Base-by-base conservation (phyloP, 768 basidiomycete species). In the Ramaria sp. region DNA sequence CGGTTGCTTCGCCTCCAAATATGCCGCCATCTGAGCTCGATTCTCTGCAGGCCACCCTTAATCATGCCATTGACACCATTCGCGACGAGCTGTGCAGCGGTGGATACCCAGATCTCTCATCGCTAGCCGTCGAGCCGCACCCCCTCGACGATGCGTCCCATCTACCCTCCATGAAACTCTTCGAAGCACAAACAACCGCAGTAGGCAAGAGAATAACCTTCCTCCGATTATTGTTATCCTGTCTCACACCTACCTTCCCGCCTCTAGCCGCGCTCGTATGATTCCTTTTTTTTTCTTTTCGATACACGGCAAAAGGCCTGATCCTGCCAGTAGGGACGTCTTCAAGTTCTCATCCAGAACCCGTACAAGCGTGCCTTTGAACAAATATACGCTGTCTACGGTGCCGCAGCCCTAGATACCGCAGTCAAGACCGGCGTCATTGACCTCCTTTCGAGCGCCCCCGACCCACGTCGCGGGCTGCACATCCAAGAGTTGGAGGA, bases 31-130 rank as follows among this genome's bases (percentile, higher is more conserved):
- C 71, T 41, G 70, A 72, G 61, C 60, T 72, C 38, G 65, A 65
- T 39, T 69, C 68, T 59, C 66, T 72, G 30, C 71, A 71, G 58
- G 63, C 62, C 49, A 70, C 71, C 36, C 66, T 72, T 55, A 72
- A 71, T 52, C 59, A 55, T 36, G 71, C 71, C 12, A 66, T 72
- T 41, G 69, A 72, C 52, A 60, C 61, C 25, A 69, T 70, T 64
- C 70, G 70, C 58, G 66, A 67, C 7, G 71, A 71, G 58, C 61
- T 71, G 27, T 63, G 63, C 22, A 64, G 66, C 18, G 68, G 69
- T 50, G 62, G 66, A 47, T 61, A 71, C 12, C 59, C 67, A 6
- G 69, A 70, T 57, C 70, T 68, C 3, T 71, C 70, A 7, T 57
- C 68, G 52, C 65, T 64, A 39, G 68, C 70, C 0, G 68, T 68